Conservation (phyloP, 2,329 filamentous ascomycete genomes). For the Canariomyces notabilis region DNA sequence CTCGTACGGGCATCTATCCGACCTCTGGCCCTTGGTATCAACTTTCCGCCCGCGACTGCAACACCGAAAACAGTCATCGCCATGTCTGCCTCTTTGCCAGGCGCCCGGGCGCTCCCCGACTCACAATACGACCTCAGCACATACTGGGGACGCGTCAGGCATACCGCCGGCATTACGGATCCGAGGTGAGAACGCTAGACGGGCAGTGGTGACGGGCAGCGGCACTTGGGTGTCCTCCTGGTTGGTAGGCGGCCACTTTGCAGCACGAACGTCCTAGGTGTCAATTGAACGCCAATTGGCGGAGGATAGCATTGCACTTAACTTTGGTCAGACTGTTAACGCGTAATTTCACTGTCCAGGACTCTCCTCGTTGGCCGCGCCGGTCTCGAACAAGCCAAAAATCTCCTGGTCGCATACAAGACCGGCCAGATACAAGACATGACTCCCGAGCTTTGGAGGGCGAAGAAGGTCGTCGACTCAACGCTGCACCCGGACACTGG, state of each 20-base stretch:
- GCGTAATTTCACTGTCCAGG: conserved; percentile 42
- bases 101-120: conserved; percentile 73
- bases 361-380: conserved; percentile 75
- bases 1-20: not conserved
- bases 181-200: conserved; percentile 67
- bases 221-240: conserved; percentile 6
- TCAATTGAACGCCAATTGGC: not conserved
- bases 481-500: conserved; percentile 96
- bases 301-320: not conserved
- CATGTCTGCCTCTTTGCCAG: conserved; percentile 64
- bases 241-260: conserved; percentile 4
- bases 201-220: conserved; percentile 5
- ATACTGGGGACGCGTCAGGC: conserved; percentile 91
- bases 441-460: conserved; percentile 87
- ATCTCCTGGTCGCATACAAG: conserved; percentile 79
- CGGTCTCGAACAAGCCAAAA: conserved; percentile 82
- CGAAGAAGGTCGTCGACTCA: conserved; percentile 96
- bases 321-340: conserved; percentile 5
- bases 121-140: conserved; percentile 90
- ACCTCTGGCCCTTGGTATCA: not conserved
- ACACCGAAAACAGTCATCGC: conserved; percentile 12
- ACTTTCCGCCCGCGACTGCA: not conserved
- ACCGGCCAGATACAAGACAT: conserved; percentile 71
- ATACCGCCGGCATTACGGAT: conserved; percentile 85
- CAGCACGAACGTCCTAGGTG: not conserved